Evolutionary conservation across 352 stramenopile genomes (phyloP).

Genomic region (Globisporangium solare): DNA sequence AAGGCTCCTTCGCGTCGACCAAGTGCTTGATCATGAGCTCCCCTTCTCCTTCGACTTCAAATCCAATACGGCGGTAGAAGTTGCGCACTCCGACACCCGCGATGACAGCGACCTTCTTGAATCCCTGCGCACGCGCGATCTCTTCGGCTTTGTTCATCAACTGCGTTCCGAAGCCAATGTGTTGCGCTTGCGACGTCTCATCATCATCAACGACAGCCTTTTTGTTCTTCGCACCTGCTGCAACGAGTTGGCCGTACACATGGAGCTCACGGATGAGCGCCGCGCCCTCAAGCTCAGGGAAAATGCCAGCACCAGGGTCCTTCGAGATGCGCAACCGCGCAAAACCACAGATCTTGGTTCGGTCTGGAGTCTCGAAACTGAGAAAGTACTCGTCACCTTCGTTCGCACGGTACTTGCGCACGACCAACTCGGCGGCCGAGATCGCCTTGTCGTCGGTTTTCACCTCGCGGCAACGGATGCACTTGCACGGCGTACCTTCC

Average conservation of each 20-base stretch:
- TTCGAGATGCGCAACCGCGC: conserved; percentile 75
- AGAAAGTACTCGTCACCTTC: conserved; percentile 90
- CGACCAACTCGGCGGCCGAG: conserved; percentile 54
- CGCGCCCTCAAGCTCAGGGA: conserved; percentile 68
- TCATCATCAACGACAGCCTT: conserved; percentile 14
- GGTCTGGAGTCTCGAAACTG: conserved; percentile 88
- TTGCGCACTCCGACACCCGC: conserved; percentile 88
- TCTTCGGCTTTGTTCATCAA: conserved; percentile 82
- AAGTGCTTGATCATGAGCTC: conserved; percentile 88
- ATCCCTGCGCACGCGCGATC: conserved; percentile 64
- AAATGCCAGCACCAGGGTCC: conserved; percentile 60
- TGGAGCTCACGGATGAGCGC: conserved; percentile 89
- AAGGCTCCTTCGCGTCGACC: conserved; percentile 6
- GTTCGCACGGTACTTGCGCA: conserved; percentile 84
- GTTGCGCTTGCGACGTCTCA: conserved; percentile 64
- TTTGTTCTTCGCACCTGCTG: conserved; percentile 38
- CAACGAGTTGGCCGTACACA: conserved; percentile 87
- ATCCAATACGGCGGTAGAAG: conserved; percentile 88
- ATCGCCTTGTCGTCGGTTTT: conserved; percentile 83
- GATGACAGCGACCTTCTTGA: conserved; percentile 86
- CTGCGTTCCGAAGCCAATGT: conserved; percentile 86
- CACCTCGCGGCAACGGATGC: conserved; percentile 91
- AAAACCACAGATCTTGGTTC: conserved; percentile 90
- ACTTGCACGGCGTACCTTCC: conserved; percentile 70
- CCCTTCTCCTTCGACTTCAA: conserved; percentile 80